phyloP scores from a whole-genome alignment of 257 asterid genomes.

The Solanum sejunctum region DNA sequence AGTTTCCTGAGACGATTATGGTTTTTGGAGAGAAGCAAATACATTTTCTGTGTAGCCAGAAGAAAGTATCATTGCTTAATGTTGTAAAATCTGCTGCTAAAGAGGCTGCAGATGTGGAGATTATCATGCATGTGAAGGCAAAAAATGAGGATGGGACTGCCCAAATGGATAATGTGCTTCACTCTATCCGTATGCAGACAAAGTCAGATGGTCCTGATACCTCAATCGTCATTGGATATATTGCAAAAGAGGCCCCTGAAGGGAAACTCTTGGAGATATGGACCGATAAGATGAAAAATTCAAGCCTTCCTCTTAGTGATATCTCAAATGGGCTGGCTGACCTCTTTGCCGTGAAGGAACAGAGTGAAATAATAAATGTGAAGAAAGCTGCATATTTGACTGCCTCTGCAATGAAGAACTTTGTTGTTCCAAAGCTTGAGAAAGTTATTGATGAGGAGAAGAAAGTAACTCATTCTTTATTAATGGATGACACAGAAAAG shows the following conservation, averaged over 20 bases:
- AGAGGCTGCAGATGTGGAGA: slow-evolving; percentile 3
- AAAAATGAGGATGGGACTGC: slow-evolving; percentile 11
- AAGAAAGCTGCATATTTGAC: slow-evolving; percentile 21
- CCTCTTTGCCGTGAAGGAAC: slow-evolving; percentile 16
- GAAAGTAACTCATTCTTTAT: slow-evolving; percentile 13
- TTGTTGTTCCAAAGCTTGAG: slow-evolving; percentile 19
- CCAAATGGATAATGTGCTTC: slow-evolving; percentile 8
- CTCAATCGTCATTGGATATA: slow-evolving; percentile 7
- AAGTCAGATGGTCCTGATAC: background rate
- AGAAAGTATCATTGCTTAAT: slow-evolving; percentile 8
- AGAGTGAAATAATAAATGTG: slow-evolving; percentile 8
- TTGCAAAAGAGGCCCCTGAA: slow-evolving; percentile 15
- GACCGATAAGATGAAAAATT: slow-evolving; percentile 4
- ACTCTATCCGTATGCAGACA: background rate
- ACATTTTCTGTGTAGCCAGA: slow-evolving; percentile 20
- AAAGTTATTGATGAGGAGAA: slow-evolving; percentile 18
- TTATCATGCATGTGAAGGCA: slow-evolving; percentile 11
- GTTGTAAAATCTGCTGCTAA: slow-evolving; percentile 11
- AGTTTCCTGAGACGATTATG: slow-evolving; percentile 18
- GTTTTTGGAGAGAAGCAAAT: slow-evolving; percentile 11
- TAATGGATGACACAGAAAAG: slow-evolving; percentile 23
- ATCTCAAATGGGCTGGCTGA: slow-evolving; percentile 11
- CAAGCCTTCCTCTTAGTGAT: slow-evolving; percentile 7
- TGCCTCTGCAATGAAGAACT: slow-evolving; percentile 15
- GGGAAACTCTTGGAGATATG: slow-evolving; percentile 15